Base-by-base conservation (phyloP, 768 basidiomycete genomes). In the Roridomyces roridus region DNA sequence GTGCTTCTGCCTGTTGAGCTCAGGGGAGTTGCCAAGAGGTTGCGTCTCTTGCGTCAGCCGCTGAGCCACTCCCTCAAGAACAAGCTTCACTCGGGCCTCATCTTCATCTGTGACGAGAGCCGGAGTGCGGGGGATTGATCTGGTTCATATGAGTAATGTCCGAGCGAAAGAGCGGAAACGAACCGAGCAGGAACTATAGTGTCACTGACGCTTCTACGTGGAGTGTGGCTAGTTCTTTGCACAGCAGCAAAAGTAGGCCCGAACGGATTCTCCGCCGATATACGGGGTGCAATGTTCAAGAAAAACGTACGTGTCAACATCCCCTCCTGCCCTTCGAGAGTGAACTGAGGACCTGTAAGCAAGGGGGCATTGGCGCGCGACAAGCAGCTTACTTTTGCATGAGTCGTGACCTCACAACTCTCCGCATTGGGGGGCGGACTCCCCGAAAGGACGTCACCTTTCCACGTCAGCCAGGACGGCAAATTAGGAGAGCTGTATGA, bases 401-500 rank as follows among this genome's bases (percentile, higher is more conserved):
- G 80, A 23, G 86, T 87, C 15, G 85, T 88, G 57, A 96, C 83
- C 46, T 88, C 85, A 65, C 87, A 87, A 46, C 83, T 87, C 66
- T 87, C 85, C 29, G 92, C 87, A 57, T 91, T 89, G 31, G 85
- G 77, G 36, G 87, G 83, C 17, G 94, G 94, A 35, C 86, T 84
- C 21, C 96, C 96, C 29, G 85, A 85, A 18, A 98, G 78, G 46
- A 87, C 84, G 58, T 93, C 91, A 46, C 86, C 85, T 63, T 89
- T 87, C 95, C 96, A 98, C 14, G 79, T 77, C 25, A 99, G 75
- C 96, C 96, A 99, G 0, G 84, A 64, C 1, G 96, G 96, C 12
- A 96, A 79, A 31, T 75, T 79, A 15, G 95, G 92, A 1, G 93
- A 96, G 63, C 79, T 85, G 67, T 91, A 98, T 15, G 80, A 77